These are phyloP conservation scores for Gracilaria gracilis DNA, from an alignment of 23 red algal genomes.

Conservation along the genomic window DNA sequence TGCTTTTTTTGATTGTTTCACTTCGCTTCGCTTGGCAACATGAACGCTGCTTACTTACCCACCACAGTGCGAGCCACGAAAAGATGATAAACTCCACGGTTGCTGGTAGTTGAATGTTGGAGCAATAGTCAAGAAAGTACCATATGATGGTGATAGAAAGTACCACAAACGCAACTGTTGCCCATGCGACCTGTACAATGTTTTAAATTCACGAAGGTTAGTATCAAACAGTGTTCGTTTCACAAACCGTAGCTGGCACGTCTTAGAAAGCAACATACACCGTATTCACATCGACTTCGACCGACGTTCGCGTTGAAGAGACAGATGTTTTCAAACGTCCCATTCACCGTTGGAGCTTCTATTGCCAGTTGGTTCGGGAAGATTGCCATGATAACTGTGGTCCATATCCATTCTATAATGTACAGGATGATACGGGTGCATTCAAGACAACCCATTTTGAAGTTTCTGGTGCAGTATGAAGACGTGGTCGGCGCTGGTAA, in stretches of 20 bases:
- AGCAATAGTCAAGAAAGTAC: conserved; percentile 66
- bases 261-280: conserved; percentile 19
- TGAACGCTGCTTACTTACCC: conserved; percentile 27
- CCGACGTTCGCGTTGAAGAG: conserved; percentile 58
- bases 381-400: conserved; percentile 46
- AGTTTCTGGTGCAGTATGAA: no score
- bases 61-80: conserved; percentile 65
- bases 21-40: no score
- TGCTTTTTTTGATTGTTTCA: background rate
- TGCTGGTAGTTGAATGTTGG: conserved; percentile 47
- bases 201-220: background rate
- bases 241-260: background rate
- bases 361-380: conserved; percentile 50
- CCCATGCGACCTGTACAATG: conserved; percentile 54
- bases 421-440: conserved; percentile 64
- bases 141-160: conserved; percentile 63
- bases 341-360: conserved; percentile 14
- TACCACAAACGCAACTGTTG: conserved; percentile 44
- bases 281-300: conserved; percentile 55
- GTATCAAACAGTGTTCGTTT: background rate
- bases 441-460: conserved; percentile 39
- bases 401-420: conserved; percentile 70
- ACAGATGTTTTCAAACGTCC: conserved; percentile 33
- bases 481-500: no score
- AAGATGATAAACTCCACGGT: conserved; percentile 67